Percentiles rank a stretch among this genome's conserved stretches.
Evolutionary conservation across 805 yeast genomes (phyloP).

Genomic region (Spencermartinsiella europaea): DNA sequence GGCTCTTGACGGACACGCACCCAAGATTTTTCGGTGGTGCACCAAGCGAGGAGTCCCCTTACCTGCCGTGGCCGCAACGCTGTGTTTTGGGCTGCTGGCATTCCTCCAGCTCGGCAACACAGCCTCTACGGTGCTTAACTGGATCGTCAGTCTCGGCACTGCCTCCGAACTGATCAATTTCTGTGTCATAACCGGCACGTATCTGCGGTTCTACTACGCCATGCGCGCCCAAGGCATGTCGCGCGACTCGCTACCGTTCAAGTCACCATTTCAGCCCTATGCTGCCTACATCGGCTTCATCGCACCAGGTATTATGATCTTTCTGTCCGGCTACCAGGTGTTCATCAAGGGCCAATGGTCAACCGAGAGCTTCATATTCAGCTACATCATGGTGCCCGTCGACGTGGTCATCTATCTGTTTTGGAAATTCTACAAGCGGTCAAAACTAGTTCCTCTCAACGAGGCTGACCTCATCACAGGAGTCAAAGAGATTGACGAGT

Average conservation of each 20-base stretch:
- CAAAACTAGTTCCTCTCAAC: slow-evolving; percentile 16
- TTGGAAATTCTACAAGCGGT: slow-evolving; percentile 37
- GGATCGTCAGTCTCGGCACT: slow-evolving; percentile 69
- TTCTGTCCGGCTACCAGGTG: slow-evolving; percentile 67
- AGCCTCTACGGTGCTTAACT: slow-evolving; percentile 35
- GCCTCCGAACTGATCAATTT: slow-evolving; percentile 72
- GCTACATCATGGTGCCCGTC: slow-evolving; percentile 56
- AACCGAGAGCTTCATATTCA: slow-evolving; percentile 58
- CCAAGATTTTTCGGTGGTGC: slow-evolving; percentile 57
- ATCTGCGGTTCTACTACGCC: slow-evolving; percentile 62
- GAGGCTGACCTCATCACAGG: slow-evolving; percentile 68
- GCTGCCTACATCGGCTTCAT: slow-evolving; percentile 58
- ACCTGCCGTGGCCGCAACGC: slow-evolving; percentile 46
- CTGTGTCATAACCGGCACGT: slow-evolving; percentile 65
- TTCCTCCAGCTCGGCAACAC: slow-evolving; percentile 51
- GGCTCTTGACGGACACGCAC: slow-evolving; percentile 70
- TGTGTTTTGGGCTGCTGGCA: slow-evolving; percentile 58
- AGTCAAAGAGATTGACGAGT: slow-evolving; percentile 55
- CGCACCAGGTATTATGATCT: slow-evolving; percentile 49
- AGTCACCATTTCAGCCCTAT: slow-evolving; percentile 65
- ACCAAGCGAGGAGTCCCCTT: slow-evolving; percentile 67
- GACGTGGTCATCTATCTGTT: slow-evolving; percentile 48
- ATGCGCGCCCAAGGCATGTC: slow-evolving; percentile 58
- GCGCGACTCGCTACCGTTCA: slow-evolving; percentile 67
- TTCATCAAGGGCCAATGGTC: slow-evolving; percentile 40